Percentiles rank a stretch among this genome's conserved stretches.
phyloP scores from a whole-genome alignment of 2,329 filamentous ascomycete genomes.

The Pyrenochaeta sp. region DNA sequence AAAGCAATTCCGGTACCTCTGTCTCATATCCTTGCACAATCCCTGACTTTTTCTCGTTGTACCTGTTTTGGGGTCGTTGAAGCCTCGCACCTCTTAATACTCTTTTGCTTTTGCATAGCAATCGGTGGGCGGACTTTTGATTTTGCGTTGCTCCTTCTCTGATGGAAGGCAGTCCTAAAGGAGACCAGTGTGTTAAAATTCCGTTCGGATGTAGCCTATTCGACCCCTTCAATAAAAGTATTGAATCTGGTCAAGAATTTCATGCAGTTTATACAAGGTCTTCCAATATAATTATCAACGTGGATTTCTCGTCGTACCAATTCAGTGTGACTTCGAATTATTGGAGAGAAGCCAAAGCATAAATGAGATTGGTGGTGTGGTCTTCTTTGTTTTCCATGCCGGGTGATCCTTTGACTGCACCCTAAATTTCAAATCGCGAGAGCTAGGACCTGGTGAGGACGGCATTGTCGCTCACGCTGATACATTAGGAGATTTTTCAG shows the following conservation, averaged over 20 bases:
- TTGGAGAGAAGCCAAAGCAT: background rate
- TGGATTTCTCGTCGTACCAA: background rate
- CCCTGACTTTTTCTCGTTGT: background rate
- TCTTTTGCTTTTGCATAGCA: conserved; percentile 19
- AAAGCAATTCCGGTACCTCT: conserved; percentile 22
- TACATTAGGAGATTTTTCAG: background rate
- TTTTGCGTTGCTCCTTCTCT: conserved; percentile 4
- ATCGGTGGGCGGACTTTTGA: conserved; percentile 10
- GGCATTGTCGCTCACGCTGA: background rate
- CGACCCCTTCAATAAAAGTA: background rate
- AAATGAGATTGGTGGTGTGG: background rate
- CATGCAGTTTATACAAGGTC: too few relatives aligned
- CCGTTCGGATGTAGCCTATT: background rate
- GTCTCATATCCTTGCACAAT: conserved; percentile 2
- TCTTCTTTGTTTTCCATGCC: too few relatives aligned
- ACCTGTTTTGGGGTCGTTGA: background rate
- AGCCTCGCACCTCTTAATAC: conserved; percentile 13
- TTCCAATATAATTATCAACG: too few relatives aligned
- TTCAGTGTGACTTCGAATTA: background rate
- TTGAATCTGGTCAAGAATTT: background rate
- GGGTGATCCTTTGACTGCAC: too few relatives aligned
- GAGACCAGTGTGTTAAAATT: background rate
- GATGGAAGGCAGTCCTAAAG: background rate
- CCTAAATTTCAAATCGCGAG: background rate
- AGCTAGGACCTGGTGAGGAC: background rate